A percentile compares a stretch with the other conserved stretches of the same genome.
These are phyloP conservation scores for Trapa incisa DNA, from an alignment of 345 rosid genomes.

Conservation along the genomic window DNA sequence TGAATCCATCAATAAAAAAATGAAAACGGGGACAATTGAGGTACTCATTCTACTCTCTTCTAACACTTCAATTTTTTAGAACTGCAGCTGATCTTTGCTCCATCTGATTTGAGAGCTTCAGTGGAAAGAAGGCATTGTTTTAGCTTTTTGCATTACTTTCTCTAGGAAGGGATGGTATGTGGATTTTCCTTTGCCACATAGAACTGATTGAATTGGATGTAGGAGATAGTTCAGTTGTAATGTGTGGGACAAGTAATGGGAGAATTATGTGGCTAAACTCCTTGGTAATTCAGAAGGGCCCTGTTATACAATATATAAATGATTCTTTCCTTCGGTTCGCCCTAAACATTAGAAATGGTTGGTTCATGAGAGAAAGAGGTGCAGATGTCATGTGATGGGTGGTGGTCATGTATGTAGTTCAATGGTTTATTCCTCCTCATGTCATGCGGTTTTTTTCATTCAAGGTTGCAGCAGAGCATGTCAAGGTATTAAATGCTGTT, in stretches of 20 bases:
- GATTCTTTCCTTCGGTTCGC: neutral
- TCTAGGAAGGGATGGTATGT: neutral
- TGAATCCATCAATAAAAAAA: slow-evolving; percentile 70
- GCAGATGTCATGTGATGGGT: neutral
- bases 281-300: neutral
- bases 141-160: neutral
- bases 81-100: neutral
- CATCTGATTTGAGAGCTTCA: neutral
- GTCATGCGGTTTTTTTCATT: slow-evolving; percentile 9
- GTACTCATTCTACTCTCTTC: slow-evolving; percentile 14
- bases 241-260: neutral
- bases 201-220: neutral
- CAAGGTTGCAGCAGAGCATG: slow-evolving; percentile 77
- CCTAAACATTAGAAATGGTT: neutral
- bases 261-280: neutral
- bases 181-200: neutral
- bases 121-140: neutral
- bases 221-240: neutral
- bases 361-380: neutral
- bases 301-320: neutral
- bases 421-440: slow-evolving; percentile 1
- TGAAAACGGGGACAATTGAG: slow-evolving; percentile 78
- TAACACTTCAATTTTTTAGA: neutral
- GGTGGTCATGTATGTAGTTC: neutral
- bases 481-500: slow-evolving; percentile 71